phyloP scores from a whole-genome alignment of 2,329 filamentous ascomycete species.

The Huntiella omanensis region DNA sequence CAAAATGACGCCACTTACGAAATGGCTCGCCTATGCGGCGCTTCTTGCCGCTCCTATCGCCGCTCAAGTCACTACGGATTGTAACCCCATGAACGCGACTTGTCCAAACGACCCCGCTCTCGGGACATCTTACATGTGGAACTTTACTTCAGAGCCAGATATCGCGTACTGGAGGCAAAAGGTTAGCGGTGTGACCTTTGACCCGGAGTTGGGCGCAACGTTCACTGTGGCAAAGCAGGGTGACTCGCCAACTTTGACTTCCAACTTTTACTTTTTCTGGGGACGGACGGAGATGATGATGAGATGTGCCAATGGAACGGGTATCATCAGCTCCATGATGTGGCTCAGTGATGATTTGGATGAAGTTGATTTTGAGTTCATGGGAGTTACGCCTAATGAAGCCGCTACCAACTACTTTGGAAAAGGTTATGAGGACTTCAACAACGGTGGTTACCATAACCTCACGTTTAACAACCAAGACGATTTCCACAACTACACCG shows the following conservation, averaged over 20 bases:
- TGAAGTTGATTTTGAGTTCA: constrained; percentile 75
- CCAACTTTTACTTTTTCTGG: constrained; percentile 73
- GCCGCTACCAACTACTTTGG: constrained; percentile 64
- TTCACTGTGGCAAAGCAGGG: constrained; percentile 54
- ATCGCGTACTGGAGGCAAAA: constrained; percentile 49
- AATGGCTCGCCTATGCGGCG: no score
- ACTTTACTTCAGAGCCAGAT: constrained; percentile 44
- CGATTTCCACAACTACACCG: constrained; percentile 59
- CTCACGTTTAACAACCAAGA: constrained; percentile 34
- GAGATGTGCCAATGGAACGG: constrained; percentile 54
- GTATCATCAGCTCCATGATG: constrained; percentile 69
- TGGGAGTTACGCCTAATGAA: constrained; percentile 44
- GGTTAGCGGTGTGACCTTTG: constrained; percentile 43
- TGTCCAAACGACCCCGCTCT: constrained; percentile 59
- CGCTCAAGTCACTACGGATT: constrained; percentile 60
- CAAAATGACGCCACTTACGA: background rate
- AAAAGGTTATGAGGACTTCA: constrained; percentile 44
- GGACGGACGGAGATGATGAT: constrained; percentile 61
- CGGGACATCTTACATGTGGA: constrained; percentile 39
- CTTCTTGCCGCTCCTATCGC: constrained; percentile 24
- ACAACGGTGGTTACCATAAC: constrained; percentile 39
- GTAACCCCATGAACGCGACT: constrained; percentile 53
- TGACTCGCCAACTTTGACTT: constrained; percentile 61
- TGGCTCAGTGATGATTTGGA: constrained; percentile 69
- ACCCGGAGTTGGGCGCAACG: constrained; percentile 40